These are phyloP conservation scores for Phallus indusiatus DNA, from an alignment of 768 basidiomycete genomes.

Conservation along the genomic window DNA sequence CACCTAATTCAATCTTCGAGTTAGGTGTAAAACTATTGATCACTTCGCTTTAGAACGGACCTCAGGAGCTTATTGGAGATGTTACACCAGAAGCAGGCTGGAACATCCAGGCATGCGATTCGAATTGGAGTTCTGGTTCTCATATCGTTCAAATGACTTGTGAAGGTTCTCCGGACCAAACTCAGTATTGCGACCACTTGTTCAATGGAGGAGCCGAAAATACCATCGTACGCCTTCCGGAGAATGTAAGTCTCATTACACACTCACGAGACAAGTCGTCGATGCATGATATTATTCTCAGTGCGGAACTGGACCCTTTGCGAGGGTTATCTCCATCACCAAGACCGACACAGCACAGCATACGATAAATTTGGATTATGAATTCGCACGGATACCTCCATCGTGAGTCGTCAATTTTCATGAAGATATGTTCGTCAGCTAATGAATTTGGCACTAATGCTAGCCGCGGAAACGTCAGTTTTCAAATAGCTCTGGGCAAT, in stretches of 20 bases:
- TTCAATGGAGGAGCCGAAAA: conserved; percentile 32
- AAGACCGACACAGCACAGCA: conserved; percentile 15
- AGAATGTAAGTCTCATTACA: conserved; percentile 29
- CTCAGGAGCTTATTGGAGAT: conserved; percentile 15
- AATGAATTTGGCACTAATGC: background rate
- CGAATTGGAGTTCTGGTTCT: conserved; percentile 14
- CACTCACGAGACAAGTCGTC: background rate
- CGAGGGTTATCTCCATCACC: background rate
- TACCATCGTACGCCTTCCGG: conserved; percentile 44
- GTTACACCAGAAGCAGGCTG: conserved; percentile 40
- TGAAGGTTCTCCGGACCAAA: background rate
- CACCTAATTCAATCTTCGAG: background rate
- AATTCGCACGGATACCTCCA: conserved; percentile 20
- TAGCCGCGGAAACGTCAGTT: conserved; percentile 16
- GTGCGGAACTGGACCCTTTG: conserved; percentile 10
- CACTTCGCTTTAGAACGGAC: background rate
- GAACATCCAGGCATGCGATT: conserved; percentile 38
- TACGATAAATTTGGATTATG: conserved; percentile 32
- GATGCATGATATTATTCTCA: background rate
- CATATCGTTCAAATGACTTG: conserved; percentile 2
- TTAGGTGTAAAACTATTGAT: background rate
- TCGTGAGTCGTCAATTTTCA: background rate
- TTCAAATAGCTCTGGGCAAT: conserved; percentile 12
- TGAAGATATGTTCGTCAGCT: too few species aligned
- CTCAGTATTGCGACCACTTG: conserved; percentile 28